Percentiles rank a stretch among this genome's conserved stretches.
phyloP scores from a whole-genome alignment of 805 yeast genomes.

The Ogataea parapolymorpha region DNA sequence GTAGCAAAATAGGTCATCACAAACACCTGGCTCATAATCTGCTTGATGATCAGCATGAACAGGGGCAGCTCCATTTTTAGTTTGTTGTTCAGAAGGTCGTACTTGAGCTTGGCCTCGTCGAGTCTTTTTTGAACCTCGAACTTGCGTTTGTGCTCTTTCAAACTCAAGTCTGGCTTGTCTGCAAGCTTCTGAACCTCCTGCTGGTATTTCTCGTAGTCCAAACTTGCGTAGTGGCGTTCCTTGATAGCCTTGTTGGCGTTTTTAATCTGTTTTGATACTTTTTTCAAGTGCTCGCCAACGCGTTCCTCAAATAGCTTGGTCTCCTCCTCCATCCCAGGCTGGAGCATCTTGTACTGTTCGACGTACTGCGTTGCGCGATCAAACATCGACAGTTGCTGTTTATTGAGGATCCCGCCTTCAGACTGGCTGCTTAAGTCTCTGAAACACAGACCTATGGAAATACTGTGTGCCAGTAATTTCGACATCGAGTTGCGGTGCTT shows the following conservation, averaged over 20 bases:
- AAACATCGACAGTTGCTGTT: constrained; percentile 11
- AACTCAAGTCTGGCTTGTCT: constrained; percentile 30
- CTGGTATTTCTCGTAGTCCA: constrained; percentile 22
- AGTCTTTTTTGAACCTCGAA: constrained; percentile 31
- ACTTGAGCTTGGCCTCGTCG: constrained; percentile 34
- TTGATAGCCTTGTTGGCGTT: constrained; percentile 23
- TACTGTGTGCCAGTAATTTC: constrained; percentile 14
- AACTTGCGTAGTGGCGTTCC: constrained; percentile 21
- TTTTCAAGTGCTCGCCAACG: constrained; percentile 13
- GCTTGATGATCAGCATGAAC: constrained; percentile 35
- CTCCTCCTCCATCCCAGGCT: constrained; percentile 19
- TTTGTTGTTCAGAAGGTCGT: constrained; percentile 35
- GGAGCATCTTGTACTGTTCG: constrained; percentile 12
- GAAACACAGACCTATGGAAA: constrained; percentile 10
- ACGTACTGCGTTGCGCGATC: constrained; percentile 10
- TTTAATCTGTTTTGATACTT: constrained; percentile 16
- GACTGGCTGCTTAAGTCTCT: constrained; percentile 7
- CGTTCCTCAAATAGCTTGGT: constrained; percentile 16
- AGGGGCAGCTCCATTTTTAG: constrained; percentile 47
- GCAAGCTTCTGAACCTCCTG: constrained; percentile 18
- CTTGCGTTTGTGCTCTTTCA: constrained; percentile 37
- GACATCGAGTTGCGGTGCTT: constrained; percentile 16
- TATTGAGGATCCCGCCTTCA: constrained; percentile 9
- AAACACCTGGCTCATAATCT: constrained; percentile 34
- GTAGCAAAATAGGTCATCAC: constrained; percentile 36